These are phyloP conservation scores for Suillus luteus DNA, from an alignment of 768 basidiomycete genomes.

Conservation along the genomic window DNA sequence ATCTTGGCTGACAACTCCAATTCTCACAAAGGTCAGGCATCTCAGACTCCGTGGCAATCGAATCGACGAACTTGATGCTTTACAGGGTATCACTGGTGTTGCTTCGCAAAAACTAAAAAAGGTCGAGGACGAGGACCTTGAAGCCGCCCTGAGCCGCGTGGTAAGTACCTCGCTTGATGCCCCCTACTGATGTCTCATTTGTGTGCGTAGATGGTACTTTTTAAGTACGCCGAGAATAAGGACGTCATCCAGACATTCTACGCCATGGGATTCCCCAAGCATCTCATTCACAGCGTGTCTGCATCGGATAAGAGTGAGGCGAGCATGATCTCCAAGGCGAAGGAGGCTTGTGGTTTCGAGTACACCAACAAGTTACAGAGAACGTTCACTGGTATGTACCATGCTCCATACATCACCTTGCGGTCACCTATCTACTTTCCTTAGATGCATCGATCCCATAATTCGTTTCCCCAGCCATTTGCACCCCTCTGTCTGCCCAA, in stretches of 20 bases:
- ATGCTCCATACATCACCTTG: background rate
- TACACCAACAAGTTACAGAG: slow-evolving; percentile 95
- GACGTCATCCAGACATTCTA: slow-evolving; percentile 99
- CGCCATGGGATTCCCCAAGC: slow-evolving; percentile 89
- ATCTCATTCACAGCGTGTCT: slow-evolving; percentile 87
- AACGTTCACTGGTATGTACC: slow-evolving; percentile 85
- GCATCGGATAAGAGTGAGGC: slow-evolving; percentile 96
- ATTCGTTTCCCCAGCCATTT: slow-evolving; percentile 22
- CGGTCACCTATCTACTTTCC: slow-evolving; percentile 9
- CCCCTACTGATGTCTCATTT: slow-evolving; percentile 13
- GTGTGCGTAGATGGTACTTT: slow-evolving; percentile 80
- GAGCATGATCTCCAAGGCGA: slow-evolving; percentile 97
- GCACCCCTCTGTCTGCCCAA: slow-evolving; percentile 22
- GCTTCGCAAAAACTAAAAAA: slow-evolving; percentile 92
- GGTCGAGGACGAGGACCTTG: slow-evolving; percentile 87
- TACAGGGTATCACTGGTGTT: slow-evolving; percentile 55
- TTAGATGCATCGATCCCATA: slow-evolving; percentile 50
- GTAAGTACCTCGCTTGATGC: slow-evolving; percentile 46
- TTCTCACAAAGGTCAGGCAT: slow-evolving; percentile 36
- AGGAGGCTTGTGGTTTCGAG: slow-evolving; percentile 95
- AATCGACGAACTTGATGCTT: slow-evolving; percentile 60
- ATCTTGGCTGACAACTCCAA: slow-evolving; percentile 42
- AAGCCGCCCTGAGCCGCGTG: slow-evolving; percentile 86
- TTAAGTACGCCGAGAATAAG: slow-evolving; percentile 99
- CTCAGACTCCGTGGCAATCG: slow-evolving; percentile 71